Evolutionary conservation across 2,329 filamentous ascomycete genomes (phyloP).

Genomic region (Ophiosphaerella korrae): DNA sequence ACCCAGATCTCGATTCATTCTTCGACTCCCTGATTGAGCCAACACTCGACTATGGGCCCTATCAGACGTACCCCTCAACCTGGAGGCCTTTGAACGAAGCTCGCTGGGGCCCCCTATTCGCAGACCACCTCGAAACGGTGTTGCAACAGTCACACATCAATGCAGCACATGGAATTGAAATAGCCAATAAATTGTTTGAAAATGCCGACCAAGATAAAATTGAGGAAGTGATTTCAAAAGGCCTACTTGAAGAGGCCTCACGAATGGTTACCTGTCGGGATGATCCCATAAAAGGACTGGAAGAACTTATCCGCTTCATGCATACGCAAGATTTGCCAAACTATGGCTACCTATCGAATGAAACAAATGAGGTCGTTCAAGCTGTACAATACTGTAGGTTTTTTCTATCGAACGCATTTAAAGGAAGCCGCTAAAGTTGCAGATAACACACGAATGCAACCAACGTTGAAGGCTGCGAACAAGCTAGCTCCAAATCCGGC

Average conservation of each 20-base stretch:
- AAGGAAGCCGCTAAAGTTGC: background rate
- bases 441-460: slow-evolving; percentile 36
- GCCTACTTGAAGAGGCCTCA: slow-evolving; percentile 16
- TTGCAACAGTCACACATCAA: slow-evolving; percentile 2
- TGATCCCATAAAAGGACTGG: slow-evolving; percentile 22
- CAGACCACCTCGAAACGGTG: slow-evolving; percentile 5
- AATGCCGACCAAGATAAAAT: slow-evolving; percentile 18
- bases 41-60: too few species aligned
- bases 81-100: too few species aligned
- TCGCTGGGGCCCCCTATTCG: too few species aligned
- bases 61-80: too few species aligned
- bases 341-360: slow-evolving; percentile 26
- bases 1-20: too few species aligned
- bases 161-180: background rate
- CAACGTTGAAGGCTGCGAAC: slow-evolving; percentile 16
- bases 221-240: slow-evolving; percentile 17
- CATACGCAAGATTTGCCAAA: slow-evolving; percentile 23
- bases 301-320: slow-evolving; percentile 21
- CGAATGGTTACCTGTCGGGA: slow-evolving; percentile 15
- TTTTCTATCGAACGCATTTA: background rate
- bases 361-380: slow-evolving; percentile 37
- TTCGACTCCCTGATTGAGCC: too few species aligned
- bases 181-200: slow-evolving; percentile 10
- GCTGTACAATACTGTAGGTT: slow-evolving; percentile 39
- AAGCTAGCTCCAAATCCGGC: slow-evolving; percentile 34